phyloP scores from a whole-genome alignment of 495 filamentous ascomycete genomes.

The Penicillium herquei region DNA sequence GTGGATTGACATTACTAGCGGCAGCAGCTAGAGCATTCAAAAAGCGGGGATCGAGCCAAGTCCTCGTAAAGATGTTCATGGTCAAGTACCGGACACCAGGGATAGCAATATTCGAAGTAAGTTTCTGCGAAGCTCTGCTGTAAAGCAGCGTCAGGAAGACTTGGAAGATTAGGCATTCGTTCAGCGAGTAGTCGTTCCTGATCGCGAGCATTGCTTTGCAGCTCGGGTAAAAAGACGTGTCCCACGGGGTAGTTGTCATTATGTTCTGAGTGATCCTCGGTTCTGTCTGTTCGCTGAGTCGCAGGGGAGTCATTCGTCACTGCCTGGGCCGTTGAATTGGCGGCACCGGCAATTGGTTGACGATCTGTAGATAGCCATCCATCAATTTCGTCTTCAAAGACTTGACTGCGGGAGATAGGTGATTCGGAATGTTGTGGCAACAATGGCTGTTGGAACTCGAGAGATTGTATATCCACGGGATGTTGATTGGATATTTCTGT shows the following conservation, averaged over 20 bases:
- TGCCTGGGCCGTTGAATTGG: too few relatives aligned
- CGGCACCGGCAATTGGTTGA: too few relatives aligned
- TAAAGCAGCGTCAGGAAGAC: conserved; percentile 27
- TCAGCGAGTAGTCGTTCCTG: conserved; percentile 20
- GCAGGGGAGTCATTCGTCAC: conserved; percentile 6
- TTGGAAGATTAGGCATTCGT: conserved; percentile 11
- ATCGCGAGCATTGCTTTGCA: conserved; percentile 24
- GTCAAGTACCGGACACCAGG: conserved; percentile 37
- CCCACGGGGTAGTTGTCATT: conserved; percentile 22
- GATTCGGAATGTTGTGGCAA: too few relatives aligned
- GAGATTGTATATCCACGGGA: too few relatives aligned
- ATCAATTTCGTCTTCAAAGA: background rate
- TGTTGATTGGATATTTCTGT: background rate
- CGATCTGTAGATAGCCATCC: background rate
- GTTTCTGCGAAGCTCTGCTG: conserved; percentile 37
- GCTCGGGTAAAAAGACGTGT: conserved; percentile 18
- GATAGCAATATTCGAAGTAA: conserved; percentile 32
- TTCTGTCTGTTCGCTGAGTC: conserved; percentile 6
- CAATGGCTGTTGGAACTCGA: background rate
- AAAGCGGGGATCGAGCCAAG: conserved; percentile 27
- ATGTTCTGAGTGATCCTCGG: conserved; percentile 18
- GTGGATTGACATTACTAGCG: conserved; percentile 32
- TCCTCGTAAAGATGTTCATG: conserved; percentile 21
- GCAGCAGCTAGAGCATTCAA: conserved; percentile 37
- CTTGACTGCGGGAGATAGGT: background rate